Evolutionary conservation across 257 asterid genomes (phyloP).

Genomic region (Ophiorrhiza pumila): DNA sequence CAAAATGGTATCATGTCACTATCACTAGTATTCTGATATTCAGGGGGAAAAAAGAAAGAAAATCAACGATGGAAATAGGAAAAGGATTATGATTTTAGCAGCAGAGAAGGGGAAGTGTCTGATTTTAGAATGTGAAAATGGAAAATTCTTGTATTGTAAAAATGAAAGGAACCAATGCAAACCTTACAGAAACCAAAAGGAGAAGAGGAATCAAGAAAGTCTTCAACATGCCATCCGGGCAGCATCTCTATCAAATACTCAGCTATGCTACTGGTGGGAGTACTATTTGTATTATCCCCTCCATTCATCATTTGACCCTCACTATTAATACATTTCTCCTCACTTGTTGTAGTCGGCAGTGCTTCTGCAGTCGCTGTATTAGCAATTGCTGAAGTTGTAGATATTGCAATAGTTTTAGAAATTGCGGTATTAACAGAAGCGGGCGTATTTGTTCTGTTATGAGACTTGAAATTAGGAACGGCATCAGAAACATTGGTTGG

Average conservation of each 20-base stretch:
- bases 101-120: background rate
- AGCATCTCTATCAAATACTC: constrained; percentile 71
- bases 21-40: constrained; percentile 39
- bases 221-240: constrained; percentile 95
- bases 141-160: background rate
- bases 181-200: constrained; percentile 57
- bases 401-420: constrained; percentile 17
- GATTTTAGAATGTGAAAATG: background rate
- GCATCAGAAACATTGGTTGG: constrained; percentile 20
- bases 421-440: constrained; percentile 12
- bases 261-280: constrained; percentile 58
- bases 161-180: constrained; percentile 18
- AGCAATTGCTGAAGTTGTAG: constrained; percentile 20
- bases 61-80: background rate
- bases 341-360: background rate
- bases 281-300: constrained; percentile 13
- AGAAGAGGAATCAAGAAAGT: constrained; percentile 59
- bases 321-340: constrained; percentile 7
- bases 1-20: constrained; percentile 50
- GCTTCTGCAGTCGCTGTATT: constrained; percentile 12
- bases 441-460: constrained; percentile 21
- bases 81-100: background rate
- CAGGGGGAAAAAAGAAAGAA: background rate
- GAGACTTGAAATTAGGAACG: constrained; percentile 33
- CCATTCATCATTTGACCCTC: constrained; percentile 20